A percentile compares a stretch with the other conserved stretches of the same genome.
phyloP scores from a whole-genome alignment of 2,329 filamentous ascomycete species.

The Pseudogymnoascus sp. region DNA sequence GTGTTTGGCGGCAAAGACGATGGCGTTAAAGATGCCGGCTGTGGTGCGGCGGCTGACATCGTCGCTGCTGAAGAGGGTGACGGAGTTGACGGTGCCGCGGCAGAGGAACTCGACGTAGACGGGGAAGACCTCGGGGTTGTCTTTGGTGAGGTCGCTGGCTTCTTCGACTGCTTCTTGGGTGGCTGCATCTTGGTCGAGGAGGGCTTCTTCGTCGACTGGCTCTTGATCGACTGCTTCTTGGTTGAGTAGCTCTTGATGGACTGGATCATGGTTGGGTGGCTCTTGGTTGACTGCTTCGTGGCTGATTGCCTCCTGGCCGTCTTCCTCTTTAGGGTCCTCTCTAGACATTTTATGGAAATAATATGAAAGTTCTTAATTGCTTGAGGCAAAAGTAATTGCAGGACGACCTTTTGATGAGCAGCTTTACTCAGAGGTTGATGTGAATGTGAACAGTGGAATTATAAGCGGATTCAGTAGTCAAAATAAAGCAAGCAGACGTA shows the following conservation, averaged over 20 bases:
- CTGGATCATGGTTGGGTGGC: background rate
- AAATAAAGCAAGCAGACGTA: background rate
- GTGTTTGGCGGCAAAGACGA: background rate
- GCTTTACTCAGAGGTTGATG: background rate
- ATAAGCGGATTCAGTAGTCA: background rate
- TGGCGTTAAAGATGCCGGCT: background rate
- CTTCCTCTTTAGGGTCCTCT: background rate
- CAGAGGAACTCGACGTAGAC: background rate
- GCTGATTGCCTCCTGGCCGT: background rate
- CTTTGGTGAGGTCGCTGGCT: background rate
- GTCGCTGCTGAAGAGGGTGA: background rate
- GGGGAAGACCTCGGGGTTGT: background rate
- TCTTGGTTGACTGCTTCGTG: background rate
- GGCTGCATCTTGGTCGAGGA: background rate
- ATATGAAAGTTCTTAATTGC: background rate
- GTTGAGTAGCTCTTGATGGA: background rate
- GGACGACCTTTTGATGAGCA: background rate
- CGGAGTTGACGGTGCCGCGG: background rate
- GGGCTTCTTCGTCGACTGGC: background rate
- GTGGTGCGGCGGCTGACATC: background rate
- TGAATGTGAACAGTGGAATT: background rate
- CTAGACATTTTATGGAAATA: background rate
- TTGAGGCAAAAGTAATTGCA: background rate
- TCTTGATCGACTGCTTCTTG: background rate
- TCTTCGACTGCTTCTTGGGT: background rate